Conservation (phyloP, 495 filamentous ascomycete species). For the Entonaema liquescens region DNA sequence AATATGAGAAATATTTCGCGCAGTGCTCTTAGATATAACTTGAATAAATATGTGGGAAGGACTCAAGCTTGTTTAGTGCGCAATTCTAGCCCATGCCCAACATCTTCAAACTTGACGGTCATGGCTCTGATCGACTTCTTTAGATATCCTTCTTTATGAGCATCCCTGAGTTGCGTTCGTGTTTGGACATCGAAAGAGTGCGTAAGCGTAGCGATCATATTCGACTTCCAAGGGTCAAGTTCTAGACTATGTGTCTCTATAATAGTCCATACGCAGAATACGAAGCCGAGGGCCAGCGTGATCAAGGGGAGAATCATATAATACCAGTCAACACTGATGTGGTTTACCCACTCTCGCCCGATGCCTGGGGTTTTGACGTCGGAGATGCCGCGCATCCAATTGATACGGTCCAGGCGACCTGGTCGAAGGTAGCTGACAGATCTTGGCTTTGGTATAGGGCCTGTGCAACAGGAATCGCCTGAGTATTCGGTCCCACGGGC, state of each 20-base stretch:
- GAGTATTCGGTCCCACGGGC: background rate
- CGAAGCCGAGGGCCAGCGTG: slow-evolving; percentile 5
- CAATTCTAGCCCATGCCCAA: slow-evolving; percentile 28
- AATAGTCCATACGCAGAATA: slow-evolving; percentile 22
- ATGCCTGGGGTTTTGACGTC: slow-evolving; percentile 5
- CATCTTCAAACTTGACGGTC: slow-evolving; percentile 26
- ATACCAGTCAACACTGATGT: slow-evolving; percentile 29
- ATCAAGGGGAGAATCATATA: slow-evolving; percentile 30
- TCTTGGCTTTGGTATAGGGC: slow-evolving; percentile 26
- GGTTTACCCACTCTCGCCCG: slow-evolving; percentile 26
- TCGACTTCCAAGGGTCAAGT: slow-evolving; percentile 32
- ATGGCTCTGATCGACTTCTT: slow-evolving; percentile 17
- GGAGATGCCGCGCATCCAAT: slow-evolving; percentile 28
- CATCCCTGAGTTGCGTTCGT: slow-evolving; percentile 27
- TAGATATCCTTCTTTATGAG: slow-evolving; percentile 15
- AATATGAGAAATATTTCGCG: background rate
- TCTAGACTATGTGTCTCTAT: slow-evolving; percentile 19
- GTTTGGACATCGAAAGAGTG: slow-evolving; percentile 33
- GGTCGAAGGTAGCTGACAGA: slow-evolving; percentile 21
- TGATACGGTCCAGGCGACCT: slow-evolving; percentile 16
- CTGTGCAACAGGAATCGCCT: background rate
- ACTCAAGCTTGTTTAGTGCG: slow-evolving; percentile 16
- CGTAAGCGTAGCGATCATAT: slow-evolving; percentile 30
- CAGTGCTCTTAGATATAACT: background rate
- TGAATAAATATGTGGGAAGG: background rate